Evolutionary conservation across 2,329 filamentous ascomycete species (phyloP).

Genomic region (Microsporum ferrugineum): DNA sequence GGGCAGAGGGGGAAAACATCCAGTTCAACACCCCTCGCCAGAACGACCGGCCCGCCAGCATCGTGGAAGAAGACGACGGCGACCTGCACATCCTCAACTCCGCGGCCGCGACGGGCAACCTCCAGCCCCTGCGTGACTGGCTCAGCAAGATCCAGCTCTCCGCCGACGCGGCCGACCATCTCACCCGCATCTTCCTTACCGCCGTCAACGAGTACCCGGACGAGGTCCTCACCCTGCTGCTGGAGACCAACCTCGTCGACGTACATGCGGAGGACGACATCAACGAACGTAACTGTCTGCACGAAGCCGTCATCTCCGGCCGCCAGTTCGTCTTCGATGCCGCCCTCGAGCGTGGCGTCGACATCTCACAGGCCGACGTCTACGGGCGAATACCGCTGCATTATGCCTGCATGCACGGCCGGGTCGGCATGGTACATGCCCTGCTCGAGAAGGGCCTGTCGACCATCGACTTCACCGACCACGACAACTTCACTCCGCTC

Average conservation of each 20-base stretch:
- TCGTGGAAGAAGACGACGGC: slow-evolving; percentile 75
- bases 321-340: slow-evolving; percentile 65
- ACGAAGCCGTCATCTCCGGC: slow-evolving; percentile 92
- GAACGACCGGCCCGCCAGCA: slow-evolving; percentile 27
- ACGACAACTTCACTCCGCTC: slow-evolving; percentile 93
- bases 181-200: slow-evolving; percentile 81
- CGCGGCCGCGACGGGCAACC: slow-evolving; percentile 63
- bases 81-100: slow-evolving; percentile 74
- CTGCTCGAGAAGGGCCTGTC: slow-evolving; percentile 57
- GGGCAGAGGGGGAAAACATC: slow-evolving; percentile 92
- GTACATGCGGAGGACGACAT: slow-evolving; percentile 94
- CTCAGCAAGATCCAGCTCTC: slow-evolving; percentile 57
- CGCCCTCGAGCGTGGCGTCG: slow-evolving; percentile 63
- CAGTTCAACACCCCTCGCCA: slow-evolving; percentile 53
- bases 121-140: slow-evolving; percentile 66
- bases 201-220: slow-evolving; percentile 77
- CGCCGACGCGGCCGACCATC: slow-evolving; percentile 56
- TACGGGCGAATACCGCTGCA: slow-evolving; percentile 90
- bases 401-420: slow-evolving; percentile 91
- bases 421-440: slow-evolving; percentile 67
- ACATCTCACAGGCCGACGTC: slow-evolving; percentile 72
- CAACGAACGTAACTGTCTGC: slow-evolving; percentile 90
- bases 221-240: slow-evolving; percentile 60
- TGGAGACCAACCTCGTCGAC: slow-evolving; percentile 73
- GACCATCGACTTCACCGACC: slow-evolving; percentile 79